phyloP scores from a whole-genome alignment of 768 basidiomycete genomes.

The Trametes meyenii region DNA sequence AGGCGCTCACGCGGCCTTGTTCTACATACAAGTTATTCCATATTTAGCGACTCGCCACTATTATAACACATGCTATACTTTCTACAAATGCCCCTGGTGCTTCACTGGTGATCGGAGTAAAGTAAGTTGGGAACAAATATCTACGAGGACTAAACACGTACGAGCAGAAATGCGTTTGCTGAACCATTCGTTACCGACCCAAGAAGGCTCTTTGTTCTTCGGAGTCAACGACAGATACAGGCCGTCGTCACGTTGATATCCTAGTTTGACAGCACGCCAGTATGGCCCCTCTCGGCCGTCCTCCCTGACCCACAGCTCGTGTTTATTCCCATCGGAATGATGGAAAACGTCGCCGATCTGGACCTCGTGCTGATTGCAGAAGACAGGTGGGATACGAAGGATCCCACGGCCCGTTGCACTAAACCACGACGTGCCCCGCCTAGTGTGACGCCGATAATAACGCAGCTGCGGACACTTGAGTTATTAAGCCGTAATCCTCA shows the following conservation, averaged over 20 bases:
- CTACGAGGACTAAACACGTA: background rate
- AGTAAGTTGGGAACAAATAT: too few species aligned
- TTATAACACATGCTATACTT: background rate
- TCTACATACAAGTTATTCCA: background rate
- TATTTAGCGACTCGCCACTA: background rate
- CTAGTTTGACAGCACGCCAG: background rate
- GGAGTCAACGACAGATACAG: background rate
- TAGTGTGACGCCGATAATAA: background rate
- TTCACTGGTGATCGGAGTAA: background rate
- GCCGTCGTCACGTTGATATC: background rate
- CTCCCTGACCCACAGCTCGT: background rate
- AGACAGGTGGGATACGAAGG: background rate
- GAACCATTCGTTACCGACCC: background rate
- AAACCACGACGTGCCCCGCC: background rate
- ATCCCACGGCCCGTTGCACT: background rate
- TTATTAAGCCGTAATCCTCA: too few species aligned
- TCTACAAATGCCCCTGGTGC: background rate
- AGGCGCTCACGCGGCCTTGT: too few species aligned
- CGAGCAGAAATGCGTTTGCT: background rate
- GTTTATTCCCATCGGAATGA: background rate
- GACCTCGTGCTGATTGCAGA: background rate
- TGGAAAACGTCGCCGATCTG: background rate
- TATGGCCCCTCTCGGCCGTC: background rate
- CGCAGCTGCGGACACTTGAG: background rate
- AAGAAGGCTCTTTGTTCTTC: background rate